Evolutionary conservation across 768 basidiomycete genomes (phyloP), one percentile per base, ranked within the genome.

Genomic region (Daedaleopsis sinensis): DNA sequence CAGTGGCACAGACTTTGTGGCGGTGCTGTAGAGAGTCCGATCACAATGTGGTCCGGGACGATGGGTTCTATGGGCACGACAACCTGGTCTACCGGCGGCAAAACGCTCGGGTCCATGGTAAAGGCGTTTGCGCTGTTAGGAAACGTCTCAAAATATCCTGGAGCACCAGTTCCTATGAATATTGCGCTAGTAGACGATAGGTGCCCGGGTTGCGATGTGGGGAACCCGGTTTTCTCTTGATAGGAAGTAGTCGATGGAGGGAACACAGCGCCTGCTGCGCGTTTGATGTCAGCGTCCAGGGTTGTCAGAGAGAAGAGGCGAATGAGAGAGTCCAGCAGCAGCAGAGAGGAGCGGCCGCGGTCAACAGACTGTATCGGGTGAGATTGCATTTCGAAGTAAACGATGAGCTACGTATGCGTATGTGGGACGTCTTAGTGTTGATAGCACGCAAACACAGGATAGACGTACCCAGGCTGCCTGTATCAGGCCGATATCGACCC

Each of bases 401-500:
- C 82, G 32, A 92, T 72, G 39, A 93, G 72, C 90, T 91, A 55
- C 44, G 62, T 59, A 18, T 23, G 46, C 15, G 1, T n/a, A 27
- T 16, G 23, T 32, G 64, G 23, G 21, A 39, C 37, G 0, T 18
- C 8, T 7, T 11, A 12, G 16, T 48, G 89, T 73, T 0, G 27
- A 7, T 32, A 32, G 27, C 27, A 32, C 27, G 27, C 7, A 7
- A 32, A 32, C 27, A 87, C 6, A 16, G 42, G 13, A 43, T 48
- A 10, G 9, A 46, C 61, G 24, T 37, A 68, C 67, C 64, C 87
- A 92, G 54, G 88, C 87, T 24, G 89, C 87, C 71, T 92, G 87
- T 9, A 86, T 87, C 5, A 91, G 79, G 24, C 83, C 84, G 65
- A 89, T 84, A 62, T 92, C 88, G 12, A 92, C 81, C 85, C 87